These are phyloP conservation scores for Phallus indusiatus DNA, from an alignment of 768 basidiomycete genomes.

Conservation along the genomic window DNA sequence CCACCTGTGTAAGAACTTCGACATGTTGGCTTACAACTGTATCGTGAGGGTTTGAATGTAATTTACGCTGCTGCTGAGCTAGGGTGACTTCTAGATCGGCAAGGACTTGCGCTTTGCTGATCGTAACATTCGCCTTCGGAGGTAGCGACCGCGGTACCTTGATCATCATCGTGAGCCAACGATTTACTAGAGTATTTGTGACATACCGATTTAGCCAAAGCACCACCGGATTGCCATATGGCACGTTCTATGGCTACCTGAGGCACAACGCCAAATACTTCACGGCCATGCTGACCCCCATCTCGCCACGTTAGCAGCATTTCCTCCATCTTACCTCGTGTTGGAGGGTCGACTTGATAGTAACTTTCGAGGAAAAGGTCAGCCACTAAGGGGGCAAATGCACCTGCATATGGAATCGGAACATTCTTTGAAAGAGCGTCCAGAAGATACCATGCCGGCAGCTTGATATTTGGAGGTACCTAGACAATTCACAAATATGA, in stretches of 20 bases:
- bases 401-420: conserved; percentile 82
- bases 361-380: conserved; percentile 84
- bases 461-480: conserved; percentile 84
- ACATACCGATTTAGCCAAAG: conserved; percentile 9
- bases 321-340: conserved; percentile 94
- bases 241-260: conserved; percentile 80
- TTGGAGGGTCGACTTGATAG: conserved; percentile 70
- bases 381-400: conserved; percentile 75
- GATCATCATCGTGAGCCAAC: conserved; percentile 11
- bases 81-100: conserved; percentile 77
- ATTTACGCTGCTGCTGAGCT: conserved; percentile 65
- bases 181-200: conserved; percentile 19
- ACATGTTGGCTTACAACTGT: conserved; percentile 59
- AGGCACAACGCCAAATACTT: conserved; percentile 74
- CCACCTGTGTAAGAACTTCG: conserved; percentile 70
- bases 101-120: conserved; percentile 72
- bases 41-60: conserved; percentile 72
- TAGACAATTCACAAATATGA: conserved; percentile 39
- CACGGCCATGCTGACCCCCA: conserved; percentile 68
- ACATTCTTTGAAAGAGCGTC: conserved; percentile 98
- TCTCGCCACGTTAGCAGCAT: conserved; percentile 94
- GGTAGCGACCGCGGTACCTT: conserved; percentile 23
- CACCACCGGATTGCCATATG: conserved; percentile 50
- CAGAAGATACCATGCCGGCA: conserved; percentile 89
- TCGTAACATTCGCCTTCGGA: conserved; percentile 25